Base-by-base conservation (phyloP, 805 yeast genomes). In the Starmerella ratchasimensis region DNA sequence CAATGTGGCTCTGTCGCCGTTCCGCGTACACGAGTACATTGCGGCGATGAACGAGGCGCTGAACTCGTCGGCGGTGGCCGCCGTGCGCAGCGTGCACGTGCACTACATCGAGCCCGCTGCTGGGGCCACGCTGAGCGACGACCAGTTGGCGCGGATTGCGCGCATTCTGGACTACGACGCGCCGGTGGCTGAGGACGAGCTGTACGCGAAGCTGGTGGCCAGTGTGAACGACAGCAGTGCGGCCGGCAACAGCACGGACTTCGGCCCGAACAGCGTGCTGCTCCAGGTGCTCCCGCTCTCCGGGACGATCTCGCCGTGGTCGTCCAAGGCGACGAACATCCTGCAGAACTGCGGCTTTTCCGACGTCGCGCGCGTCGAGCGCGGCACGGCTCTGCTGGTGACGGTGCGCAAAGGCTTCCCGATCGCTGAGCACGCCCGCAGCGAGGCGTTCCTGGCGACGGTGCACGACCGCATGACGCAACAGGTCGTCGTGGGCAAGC, bases 251-350 rank as follows among this genome's bases (percentile, higher is more conserved):
- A 30, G 37, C 21, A n/a, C 10, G 15, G 23, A 29, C 9, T 31
- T 51, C 31, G 58, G 60, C 10, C 55, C 54, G 29, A 45, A 52
- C 34, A 62, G 73, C 23, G 69, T 72, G 44, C 62, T 84, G 47
- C 61, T 88, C 33, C 70, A 93, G 56, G 68, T 90, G 36, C 67
- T 84, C 36, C 98, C 99, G 31, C 74, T 97, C 59, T 65, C 84
- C 6, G 98, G 98, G 44, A 90, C 98, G 10, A 88, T 90, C 48
- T 86, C 97, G 19, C 97, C 98, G 24, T 90, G 99, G 99, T 82
- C 95, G 8, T 86, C 97, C 11, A 90, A 90, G 63, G 99, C 99
- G 20, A 86, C 98, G 28, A 88, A 90, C 61, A 90, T 90, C 49
- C 71, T 86, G 36, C 72, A 76, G 39, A 93, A 81, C 39, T 82